A percentile compares a stretch with the other conserved stretches of the same genome.
These are phyloP conservation scores for Schizophyllum commune DNA, from an alignment of 1,284 basidiomycete genomes.

Conservation along the genomic window DNA sequence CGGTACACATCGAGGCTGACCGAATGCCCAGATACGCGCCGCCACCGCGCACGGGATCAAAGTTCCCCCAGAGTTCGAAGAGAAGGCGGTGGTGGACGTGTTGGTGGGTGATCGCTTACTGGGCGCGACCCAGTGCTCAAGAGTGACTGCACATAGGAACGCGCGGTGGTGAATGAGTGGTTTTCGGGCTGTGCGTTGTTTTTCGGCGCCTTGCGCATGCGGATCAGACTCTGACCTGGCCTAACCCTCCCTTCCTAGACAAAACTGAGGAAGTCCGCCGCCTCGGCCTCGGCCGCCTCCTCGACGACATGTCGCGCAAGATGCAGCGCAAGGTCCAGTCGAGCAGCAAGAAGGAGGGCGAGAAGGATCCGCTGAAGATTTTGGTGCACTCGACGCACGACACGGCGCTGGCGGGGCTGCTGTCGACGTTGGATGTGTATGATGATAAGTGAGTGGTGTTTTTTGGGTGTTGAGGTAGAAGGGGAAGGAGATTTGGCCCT, in stretches of 20 bases:
- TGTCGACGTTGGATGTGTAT: constrained; percentile 66
- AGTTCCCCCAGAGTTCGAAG: constrained; percentile 63
- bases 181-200: constrained; percentile 44
- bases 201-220: constrained; percentile 1
- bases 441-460: constrained; percentile 50
- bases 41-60: constrained; percentile 64
- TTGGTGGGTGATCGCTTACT: constrained; percentile 39
- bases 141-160: constrained; percentile 39
- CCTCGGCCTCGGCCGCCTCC: constrained; percentile 69
- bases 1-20: too few relatives aligned
- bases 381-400: constrained; percentile 73
- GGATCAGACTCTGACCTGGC: constrained; percentile 19
- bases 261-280: constrained; percentile 69
- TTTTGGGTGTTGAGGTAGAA: neutral
- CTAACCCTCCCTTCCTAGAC: constrained; percentile 31
- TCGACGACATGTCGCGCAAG: constrained; percentile 53
- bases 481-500: too few relatives aligned
- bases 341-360: constrained; percentile 17
- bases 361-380: constrained; percentile 46
- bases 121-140: constrained; percentile 1
- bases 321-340: constrained; percentile 47
- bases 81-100: constrained; percentile 45
- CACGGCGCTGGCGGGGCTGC: constrained; percentile 63
- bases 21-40: constrained; percentile 44
- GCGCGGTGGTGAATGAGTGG: constrained; percentile 73